These are phyloP conservation scores for Bromus sterilis DNA, from an alignment of 176 grass and related monocot species.

Conservation along the genomic window DNA sequence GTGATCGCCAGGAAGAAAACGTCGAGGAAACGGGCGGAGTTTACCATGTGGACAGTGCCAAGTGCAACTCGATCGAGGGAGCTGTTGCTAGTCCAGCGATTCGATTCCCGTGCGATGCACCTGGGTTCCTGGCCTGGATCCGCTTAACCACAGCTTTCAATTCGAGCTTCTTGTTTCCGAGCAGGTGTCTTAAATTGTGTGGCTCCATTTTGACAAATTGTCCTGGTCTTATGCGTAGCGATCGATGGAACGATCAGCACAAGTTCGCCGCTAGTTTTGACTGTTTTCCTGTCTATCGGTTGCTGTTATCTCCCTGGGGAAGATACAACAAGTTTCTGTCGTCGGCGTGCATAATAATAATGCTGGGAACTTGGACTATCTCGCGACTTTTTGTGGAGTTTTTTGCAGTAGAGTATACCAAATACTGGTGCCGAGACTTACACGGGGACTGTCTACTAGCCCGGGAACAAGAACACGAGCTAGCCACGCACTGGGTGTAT, in stretches of 20 bases:
- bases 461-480: background rate
- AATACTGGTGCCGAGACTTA: background rate
- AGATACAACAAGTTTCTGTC: too few species aligned
- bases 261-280: background rate
- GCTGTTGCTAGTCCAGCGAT: too few species aligned
- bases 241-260: background rate
- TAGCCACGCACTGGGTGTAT: too few species aligned
- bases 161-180: background rate
- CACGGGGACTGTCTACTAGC: background rate
- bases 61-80: background rate
- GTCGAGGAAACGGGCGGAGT: background rate
- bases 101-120: background rate
- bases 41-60: background rate
- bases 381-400: background rate
- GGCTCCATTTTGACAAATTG: background rate
- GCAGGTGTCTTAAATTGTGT: background rate
- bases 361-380: background rate
- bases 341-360: background rate
- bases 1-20: background rate
- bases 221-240: background rate
- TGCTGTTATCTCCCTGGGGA: background rate
- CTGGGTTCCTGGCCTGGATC: background rate
- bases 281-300: too few species aligned
- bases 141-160: background rate
- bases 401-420: background rate